Evolutionary conservation across 2,329 filamentous ascomycete species (phyloP), one percentile per base, ranked within the genome.

Genomic region (Pezicula radicicola): DNA sequence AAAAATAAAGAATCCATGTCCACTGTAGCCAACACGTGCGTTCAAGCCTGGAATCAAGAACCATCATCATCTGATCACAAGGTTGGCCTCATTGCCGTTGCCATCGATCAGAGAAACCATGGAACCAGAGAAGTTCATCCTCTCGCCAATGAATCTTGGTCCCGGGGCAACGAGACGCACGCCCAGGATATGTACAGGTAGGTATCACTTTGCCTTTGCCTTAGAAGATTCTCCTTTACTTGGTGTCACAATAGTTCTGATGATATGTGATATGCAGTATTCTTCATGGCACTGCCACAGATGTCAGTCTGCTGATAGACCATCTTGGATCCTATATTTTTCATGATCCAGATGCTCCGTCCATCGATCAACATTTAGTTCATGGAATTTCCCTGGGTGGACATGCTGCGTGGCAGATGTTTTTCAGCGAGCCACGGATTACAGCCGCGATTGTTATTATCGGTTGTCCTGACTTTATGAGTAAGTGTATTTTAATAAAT

Each of bases 71-170:
- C 46, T n/a, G 57, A 58, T 57, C 61, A 28, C 40, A 66, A 55
- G 70, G 72, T 60, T 19, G 63, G 88, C 0, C 71, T 97, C 39
- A 85, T 97, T 46, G 91, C 89, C 2, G 81, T 92, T 12, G 82
- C 87, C 2, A 96, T 96, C 69, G 94, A 97, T 71, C 91, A 96
- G 74, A 82, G 93, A 43, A 97, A 97, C 69, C 94, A 97, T 70
- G 94, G 94, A 25, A 79, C 81, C 3, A 76, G 94, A 50, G 70
- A 84, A 53, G 81, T 93, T 2, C 78, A 86, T 61, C 72, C 80
- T 7, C 60, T 77, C 16, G 84, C 87, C 25, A 97, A 97, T 67
- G 76, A 86, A 60, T 78, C 87, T 4, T 97, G 92, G 93, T 80
- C 81, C 41, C 71, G 81, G 36, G 91, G 91, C 28, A 73, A 83